phyloP scores from a whole-genome alignment of 805 yeast species.

The Cyberlindnera saturnus region DNA sequence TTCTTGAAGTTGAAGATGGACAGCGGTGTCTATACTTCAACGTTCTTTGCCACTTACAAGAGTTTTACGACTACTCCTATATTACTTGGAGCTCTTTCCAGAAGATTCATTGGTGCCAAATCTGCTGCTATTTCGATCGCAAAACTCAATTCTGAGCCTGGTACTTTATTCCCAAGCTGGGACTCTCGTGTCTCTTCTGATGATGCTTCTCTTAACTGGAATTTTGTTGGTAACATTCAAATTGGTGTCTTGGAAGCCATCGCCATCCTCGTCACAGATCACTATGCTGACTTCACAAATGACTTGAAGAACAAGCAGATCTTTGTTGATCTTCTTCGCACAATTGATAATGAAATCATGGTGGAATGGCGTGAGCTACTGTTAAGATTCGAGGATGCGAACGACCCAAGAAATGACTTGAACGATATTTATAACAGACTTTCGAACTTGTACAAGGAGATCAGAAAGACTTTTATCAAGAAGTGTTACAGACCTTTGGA shows the following conservation, averaged over 20 bases:
- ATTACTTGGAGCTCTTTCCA: conserved; percentile 45
- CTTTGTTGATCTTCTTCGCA: conserved; percentile 58
- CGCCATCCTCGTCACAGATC: conserved; percentile 61
- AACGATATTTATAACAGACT: conserved; percentile 24
- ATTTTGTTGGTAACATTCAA: conserved; percentile 69
- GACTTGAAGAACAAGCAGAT: conserved; percentile 53
- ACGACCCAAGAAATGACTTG: conserved; percentile 22
- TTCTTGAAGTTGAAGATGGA: conserved; percentile 50
- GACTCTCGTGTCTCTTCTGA: conserved; percentile 28
- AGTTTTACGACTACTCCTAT: conserved; percentile 55
- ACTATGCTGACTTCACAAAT: conserved; percentile 69
- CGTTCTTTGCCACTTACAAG: conserved; percentile 65
- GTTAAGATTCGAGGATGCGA: conserved; percentile 13
- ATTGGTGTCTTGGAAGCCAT: conserved; percentile 76
- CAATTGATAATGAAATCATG: conserved; percentile 60
- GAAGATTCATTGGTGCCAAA: conserved; percentile 55
- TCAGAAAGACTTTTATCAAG: conserved; percentile 65
- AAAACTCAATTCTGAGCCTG: conserved; percentile 19
- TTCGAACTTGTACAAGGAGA: conserved; percentile 48
- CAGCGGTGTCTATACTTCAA: conserved; percentile 55
- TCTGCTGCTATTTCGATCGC: conserved; percentile 54
- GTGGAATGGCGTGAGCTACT: conserved; percentile 42
- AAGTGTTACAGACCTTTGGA: conserved; percentile 58
- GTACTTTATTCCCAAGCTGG: conserved; percentile 54
- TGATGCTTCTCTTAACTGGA: conserved; percentile 52